These are phyloP conservation scores for Tephrocybe rancida DNA, from an alignment of 768 basidiomycete species.

Conservation along the genomic window DNA sequence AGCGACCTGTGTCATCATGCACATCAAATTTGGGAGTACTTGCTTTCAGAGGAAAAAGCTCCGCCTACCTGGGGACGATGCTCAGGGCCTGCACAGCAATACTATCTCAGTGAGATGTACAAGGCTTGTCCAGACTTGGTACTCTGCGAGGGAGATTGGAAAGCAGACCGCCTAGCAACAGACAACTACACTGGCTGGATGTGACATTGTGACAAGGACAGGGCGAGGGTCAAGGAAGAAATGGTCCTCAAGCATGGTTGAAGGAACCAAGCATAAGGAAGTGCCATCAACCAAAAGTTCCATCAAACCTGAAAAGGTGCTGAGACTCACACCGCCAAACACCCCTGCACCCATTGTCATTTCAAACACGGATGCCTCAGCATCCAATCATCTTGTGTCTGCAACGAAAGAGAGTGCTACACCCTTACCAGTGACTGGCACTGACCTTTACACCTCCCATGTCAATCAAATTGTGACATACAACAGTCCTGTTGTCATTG, in stretches of 20 bases:
- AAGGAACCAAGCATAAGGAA: neutral
- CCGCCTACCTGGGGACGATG: neutral
- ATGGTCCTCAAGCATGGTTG: neutral
- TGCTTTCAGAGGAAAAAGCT: neutral
- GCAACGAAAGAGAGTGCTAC: too few species aligned
- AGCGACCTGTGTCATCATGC: neutral
- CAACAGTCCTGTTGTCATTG: too few species aligned
- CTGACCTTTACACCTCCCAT: too few species aligned
- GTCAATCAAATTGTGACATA: too few species aligned
- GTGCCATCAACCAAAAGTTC: neutral
- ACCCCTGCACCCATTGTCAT: too few species aligned
- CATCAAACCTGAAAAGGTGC: neutral
- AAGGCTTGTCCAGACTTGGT: neutral
- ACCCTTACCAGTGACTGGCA: too few species aligned
- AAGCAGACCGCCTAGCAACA: neutral
- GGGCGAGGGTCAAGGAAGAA: neutral
- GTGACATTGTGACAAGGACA: neutral
- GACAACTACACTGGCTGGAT: neutral
- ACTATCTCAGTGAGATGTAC: neutral
- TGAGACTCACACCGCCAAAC: conserved; percentile 1
- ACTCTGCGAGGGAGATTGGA: neutral
- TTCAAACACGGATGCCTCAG: too few species aligned
- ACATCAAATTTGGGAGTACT: neutral
- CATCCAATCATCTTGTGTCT: too few species aligned
- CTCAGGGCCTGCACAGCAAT: neutral